Evolutionary conservation across 495 filamentous ascomycete species (phyloP).

Genomic region (Astrothelium macrocarpum): DNA sequence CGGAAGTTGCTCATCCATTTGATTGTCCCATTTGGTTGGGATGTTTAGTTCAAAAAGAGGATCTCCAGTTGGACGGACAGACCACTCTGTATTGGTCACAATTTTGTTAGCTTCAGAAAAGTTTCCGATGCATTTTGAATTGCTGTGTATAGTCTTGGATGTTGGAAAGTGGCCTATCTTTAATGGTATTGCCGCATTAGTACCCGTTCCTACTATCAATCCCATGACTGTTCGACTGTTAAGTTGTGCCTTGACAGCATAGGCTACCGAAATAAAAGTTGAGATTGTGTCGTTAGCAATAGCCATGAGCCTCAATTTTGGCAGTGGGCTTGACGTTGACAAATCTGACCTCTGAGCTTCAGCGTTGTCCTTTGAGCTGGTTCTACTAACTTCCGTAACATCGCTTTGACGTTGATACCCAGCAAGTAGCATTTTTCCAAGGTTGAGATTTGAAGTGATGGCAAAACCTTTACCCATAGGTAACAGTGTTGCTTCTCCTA

Average conservation of each 20-base stretch:
- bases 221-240: constrained; percentile 29
- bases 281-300: constrained; percentile 37
- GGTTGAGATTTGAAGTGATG: constrained; percentile 49
- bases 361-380: not conserved
- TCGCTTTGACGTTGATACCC: constrained; percentile 28
- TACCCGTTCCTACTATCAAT: constrained; percentile 38
- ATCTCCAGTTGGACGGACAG: not conserved
- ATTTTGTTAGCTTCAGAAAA: constrained; percentile 43
- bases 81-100: constrained; percentile 77
- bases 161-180: constrained; percentile 12
- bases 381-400: not conserved
- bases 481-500: constrained; percentile 45
- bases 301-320: constrained; percentile 25
- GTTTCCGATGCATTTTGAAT: constrained; percentile 18
- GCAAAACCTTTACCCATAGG: constrained; percentile 61
- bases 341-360: not conserved
- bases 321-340: not conserved
- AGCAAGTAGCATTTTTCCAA: constrained; percentile 44
- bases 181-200: constrained; percentile 31
- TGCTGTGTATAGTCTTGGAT: constrained; percentile 33
- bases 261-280: constrained; percentile 34
- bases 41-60: constrained; percentile 30
- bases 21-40: constrained; percentile 34
- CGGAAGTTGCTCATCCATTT: constrained; percentile 29
- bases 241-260: constrained; percentile 23